phyloP scores from a whole-genome alignment of 306 rosid genomes.

The Castanea crenata region DNA sequence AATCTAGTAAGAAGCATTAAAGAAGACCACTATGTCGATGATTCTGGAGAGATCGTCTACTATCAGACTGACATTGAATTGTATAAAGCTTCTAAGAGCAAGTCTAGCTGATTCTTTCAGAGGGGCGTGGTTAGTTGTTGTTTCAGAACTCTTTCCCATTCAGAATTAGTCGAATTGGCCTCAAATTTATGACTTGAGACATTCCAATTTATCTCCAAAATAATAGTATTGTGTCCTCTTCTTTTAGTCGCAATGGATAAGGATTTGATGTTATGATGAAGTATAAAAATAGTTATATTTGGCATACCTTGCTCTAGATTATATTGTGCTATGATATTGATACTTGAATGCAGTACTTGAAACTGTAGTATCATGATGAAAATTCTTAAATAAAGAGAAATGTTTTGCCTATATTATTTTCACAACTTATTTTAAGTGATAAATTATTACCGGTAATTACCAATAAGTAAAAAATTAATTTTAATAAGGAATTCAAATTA shows the following conservation, averaged over 20 bases:
- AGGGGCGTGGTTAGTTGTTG: not conserved
- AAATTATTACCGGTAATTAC: no score
- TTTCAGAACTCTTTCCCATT: not conserved
- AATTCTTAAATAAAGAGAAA: no score
- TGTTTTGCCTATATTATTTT: no score
- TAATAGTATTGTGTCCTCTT: not conserved
- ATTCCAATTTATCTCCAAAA: not conserved
- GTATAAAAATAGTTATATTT: not conserved
- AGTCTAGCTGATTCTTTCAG: slow-evolving; percentile 29
- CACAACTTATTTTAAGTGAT: no score
- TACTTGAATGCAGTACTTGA: not conserved
- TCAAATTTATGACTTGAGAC: not conserved
- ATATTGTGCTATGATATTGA: not conserved
- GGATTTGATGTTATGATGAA: not conserved
- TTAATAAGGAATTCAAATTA: no score
- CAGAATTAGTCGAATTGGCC: not conserved
- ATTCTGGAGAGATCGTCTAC: slow-evolving; percentile 64
- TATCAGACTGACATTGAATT: slow-evolving; percentile 65
- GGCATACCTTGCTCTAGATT: not conserved
- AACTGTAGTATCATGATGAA: not conserved
- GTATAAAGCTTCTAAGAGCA: slow-evolving; percentile 30
- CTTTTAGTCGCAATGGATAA: not conserved
- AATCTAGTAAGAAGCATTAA: slow-evolving; percentile 57
- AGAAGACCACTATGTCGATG: slow-evolving; percentile 82
- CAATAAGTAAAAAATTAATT: no score